Percentiles rank a stretch among this genome's conserved stretches.
These are phyloP conservation scores for Lipomyces lipofer DNA, from an alignment of 805 yeast genomes.

Conservation along the genomic window DNA sequence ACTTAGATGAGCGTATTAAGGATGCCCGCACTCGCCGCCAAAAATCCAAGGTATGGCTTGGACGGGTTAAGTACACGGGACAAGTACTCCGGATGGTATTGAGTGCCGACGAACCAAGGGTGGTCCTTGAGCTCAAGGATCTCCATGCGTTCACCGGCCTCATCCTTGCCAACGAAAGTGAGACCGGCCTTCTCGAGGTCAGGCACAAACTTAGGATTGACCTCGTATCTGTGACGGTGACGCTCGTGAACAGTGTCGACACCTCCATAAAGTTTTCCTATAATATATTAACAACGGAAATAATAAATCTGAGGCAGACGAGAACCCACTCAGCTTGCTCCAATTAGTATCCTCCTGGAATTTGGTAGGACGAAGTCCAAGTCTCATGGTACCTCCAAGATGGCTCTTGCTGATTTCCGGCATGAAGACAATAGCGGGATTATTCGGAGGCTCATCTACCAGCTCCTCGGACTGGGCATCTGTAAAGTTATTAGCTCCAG, in stretches of 20 bases:
- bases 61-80: constrained; percentile 97
- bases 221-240: constrained; percentile 98
- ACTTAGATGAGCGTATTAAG: constrained; percentile 68
- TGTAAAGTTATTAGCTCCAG: constrained; percentile 19
- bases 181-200: constrained; percentile 77
- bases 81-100: constrained; percentile 97
- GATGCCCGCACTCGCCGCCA: constrained; percentile 89
- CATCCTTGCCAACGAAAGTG: constrained; percentile 91
- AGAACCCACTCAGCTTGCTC: constrained; percentile 68
- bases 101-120: constrained; percentile 91
- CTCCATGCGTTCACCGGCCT: constrained; percentile 88
- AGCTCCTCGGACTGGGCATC: constrained; percentile 32
- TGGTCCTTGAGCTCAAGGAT: constrained; percentile 82
- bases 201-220: constrained; percentile 78
- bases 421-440: constrained; percentile 89
- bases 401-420: constrained; percentile 96
- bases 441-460: constrained; percentile 54
- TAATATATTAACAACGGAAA: constrained; percentile 62
- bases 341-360: constrained; percentile 68
- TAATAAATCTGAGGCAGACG: constrained; percentile 88
- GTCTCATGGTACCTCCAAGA: constrained; percentile 98
- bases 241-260: constrained; percentile 75
- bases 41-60: constrained; percentile 91
- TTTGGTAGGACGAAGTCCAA: constrained; percentile 87
- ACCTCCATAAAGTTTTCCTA: constrained; percentile 72